Conservation (phyloP, 306 rosid species). For the Cucurbita ficifolia region DNA sequence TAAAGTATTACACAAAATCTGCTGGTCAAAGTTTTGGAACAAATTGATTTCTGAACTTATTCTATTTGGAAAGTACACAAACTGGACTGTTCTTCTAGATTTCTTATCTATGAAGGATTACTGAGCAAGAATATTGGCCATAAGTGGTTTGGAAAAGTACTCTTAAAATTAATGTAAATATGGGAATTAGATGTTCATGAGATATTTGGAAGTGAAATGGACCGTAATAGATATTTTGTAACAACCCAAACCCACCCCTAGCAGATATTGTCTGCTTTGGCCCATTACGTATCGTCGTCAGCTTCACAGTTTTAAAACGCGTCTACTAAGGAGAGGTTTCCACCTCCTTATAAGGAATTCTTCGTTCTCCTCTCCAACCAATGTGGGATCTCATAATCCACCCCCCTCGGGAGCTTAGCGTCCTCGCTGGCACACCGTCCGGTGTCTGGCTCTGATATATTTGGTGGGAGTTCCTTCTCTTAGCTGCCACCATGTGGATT, state of each 20-base stretch:
- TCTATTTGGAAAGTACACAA: background rate
- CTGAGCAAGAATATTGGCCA: background rate
- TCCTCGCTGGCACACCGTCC: no score
- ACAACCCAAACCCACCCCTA: no score
- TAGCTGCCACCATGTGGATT: background rate
- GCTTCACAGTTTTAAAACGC: no score
- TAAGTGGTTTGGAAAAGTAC: background rate
- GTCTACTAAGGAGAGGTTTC: no score
- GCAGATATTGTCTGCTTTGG: no score
- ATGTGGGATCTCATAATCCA: no score
- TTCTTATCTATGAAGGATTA: background rate
- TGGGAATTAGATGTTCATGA: background rate
- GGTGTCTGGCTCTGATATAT: background rate
- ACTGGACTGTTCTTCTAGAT: background rate
- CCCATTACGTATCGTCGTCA: no score
- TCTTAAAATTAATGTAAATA: background rate
- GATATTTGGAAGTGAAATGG: background rate
- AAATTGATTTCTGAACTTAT: constrained; percentile 14
- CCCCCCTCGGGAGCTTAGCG: no score
- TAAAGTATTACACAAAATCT: constrained; percentile 12
- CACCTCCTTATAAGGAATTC: no score
- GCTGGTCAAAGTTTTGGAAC: constrained; percentile 5
- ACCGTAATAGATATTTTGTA: no score
- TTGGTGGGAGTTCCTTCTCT: background rate
- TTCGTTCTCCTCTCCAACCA: no score